A percentile compares a stretch with the other conserved stretches of the same genome.
Conservation (phyloP, 805 yeast species). For the Candida glaebosa region DNA sequence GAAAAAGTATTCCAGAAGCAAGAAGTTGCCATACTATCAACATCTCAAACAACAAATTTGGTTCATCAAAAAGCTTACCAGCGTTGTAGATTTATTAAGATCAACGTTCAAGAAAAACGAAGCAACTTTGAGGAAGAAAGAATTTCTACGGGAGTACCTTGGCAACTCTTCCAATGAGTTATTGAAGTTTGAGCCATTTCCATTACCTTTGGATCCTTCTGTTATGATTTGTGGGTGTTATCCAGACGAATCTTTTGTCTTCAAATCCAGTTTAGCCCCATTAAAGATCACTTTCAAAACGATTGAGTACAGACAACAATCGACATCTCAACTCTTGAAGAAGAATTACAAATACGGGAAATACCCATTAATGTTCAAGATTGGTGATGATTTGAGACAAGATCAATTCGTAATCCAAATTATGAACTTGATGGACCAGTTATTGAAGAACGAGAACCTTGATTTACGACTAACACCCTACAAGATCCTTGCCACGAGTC, state of each 20-base stretch:
- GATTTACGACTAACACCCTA: slow-evolving; percentile 88
- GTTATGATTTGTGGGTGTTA: slow-evolving; percentile 69
- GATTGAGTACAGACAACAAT: slow-evolving; percentile 18
- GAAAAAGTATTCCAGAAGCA: slow-evolving; percentile 22
- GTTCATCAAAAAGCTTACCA: slow-evolving; percentile 62
- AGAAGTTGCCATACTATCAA: slow-evolving; percentile 32
- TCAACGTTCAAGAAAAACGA: slow-evolving; percentile 55
- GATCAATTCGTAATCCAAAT: slow-evolving; percentile 97
- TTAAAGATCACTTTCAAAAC: slow-evolving; percentile 77
- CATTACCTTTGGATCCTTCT: slow-evolving; percentile 82
- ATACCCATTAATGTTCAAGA: slow-evolving; percentile 87
- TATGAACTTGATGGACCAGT: slow-evolving; percentile 83
- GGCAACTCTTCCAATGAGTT: slow-evolving; percentile 43
- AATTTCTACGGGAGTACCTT: slow-evolving; percentile 57
- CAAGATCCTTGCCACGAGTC: slow-evolving; percentile 83
- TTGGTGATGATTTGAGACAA: slow-evolving; percentile 93
- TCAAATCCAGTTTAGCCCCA: slow-evolving; percentile 89
- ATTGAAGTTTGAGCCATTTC: slow-evolving; percentile 50
- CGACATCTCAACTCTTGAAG: slow-evolving; percentile 30
- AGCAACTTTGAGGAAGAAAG: slow-evolving; percentile 72
- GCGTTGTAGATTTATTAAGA: slow-evolving; percentile 63
- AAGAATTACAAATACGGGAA: slow-evolving; percentile 31
- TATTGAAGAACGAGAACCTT: slow-evolving; percentile 83
- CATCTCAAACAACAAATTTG: slow-evolving; percentile 59
- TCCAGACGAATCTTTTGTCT: slow-evolving; percentile 79